Percentiles rank a stretch among this genome's conserved stretches.
Evolutionary conservation across 306 rosid species (phyloP).

Genomic region (Vigna angularis): DNA sequence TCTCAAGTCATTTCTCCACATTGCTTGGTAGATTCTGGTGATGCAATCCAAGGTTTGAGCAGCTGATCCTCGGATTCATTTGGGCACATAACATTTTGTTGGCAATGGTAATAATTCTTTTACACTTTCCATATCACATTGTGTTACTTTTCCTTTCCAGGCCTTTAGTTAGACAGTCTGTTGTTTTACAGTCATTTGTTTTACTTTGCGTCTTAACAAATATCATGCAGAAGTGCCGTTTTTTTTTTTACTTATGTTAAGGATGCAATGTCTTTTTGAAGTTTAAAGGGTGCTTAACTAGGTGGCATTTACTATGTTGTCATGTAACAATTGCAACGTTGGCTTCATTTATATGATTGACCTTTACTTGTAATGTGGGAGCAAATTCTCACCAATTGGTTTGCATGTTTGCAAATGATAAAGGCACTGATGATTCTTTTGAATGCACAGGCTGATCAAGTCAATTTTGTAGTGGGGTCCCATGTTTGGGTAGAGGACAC

Average conservation of each 20-base stretch:
- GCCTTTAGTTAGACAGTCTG: background rate
- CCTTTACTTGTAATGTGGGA: background rate
- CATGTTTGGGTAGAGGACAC: slow-evolving; percentile 81
- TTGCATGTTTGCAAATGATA: background rate
- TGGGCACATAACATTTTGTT: slow-evolving; percentile 41
- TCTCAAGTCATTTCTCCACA: slow-evolving; percentile 40
- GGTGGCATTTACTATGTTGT: slow-evolving; percentile 5
- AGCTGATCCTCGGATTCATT: slow-evolving; percentile 53
- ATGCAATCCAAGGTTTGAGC: slow-evolving; percentile 58
- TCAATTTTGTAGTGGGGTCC: slow-evolving; percentile 66
- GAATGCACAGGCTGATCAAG: slow-evolving; percentile 64
- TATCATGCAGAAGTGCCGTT: slow-evolving; percentile 7
- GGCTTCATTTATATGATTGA: slow-evolving; percentile 15
- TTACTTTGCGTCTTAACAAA: background rate
- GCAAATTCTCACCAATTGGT: background rate
- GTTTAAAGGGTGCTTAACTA: too few species aligned
- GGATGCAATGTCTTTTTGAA: slow-evolving; percentile 1
- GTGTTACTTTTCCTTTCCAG: slow-evolving; percentile 24
- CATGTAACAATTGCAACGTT: background rate
- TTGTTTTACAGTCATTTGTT: too few species aligned
- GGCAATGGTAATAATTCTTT: slow-evolving; percentile 61
- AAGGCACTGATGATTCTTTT: slow-evolving; percentile 43
- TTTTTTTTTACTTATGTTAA: background rate
- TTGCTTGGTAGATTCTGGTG: slow-evolving; percentile 44
- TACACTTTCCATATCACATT: background rate